These are phyloP conservation scores for Oxyria digyna DNA, from an alignment of 148 eudicot genomes.

Conservation along the genomic window DNA sequence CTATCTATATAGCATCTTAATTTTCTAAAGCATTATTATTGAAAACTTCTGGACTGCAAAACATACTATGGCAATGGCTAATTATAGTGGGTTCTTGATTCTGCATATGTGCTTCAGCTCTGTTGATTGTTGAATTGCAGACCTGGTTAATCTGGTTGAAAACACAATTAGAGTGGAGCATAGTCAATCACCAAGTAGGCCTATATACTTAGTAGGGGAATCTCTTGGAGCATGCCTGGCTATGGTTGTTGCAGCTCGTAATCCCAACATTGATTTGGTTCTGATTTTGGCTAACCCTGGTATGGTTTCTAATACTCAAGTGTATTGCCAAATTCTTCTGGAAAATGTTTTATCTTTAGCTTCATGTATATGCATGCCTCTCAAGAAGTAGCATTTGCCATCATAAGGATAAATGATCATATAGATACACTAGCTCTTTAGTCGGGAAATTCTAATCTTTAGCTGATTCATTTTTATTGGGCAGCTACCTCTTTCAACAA, in stretches of 20 bases:
- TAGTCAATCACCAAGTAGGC: constrained; percentile 38
- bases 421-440: too few species aligned
- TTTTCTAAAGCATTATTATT: neutral
- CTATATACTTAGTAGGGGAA: constrained; percentile 72
- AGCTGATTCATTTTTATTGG: constrained; percentile 7
- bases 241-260: constrained; percentile 65
- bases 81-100: neutral
- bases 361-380: too few species aligned
- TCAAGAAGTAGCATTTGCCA: too few species aligned
- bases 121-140: constrained; percentile 4
- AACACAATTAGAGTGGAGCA: constrained; percentile 33
- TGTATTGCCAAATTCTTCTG: neutral
- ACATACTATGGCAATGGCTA: neutral
- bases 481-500: constrained; percentile 58
- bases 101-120: neutral
- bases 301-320: constrained; percentile 1
- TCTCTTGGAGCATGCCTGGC: constrained; percentile 84
- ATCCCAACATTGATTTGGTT: constrained; percentile 48
- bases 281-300: constrained; percentile 31
- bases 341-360: neutral
- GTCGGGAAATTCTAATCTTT: neutral
- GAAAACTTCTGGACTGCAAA: too few species aligned
- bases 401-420: too few species aligned
- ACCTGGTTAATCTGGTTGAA: constrained; percentile 11
- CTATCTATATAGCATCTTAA: neutral